Conservation (phyloP, 2,329 filamentous ascomycete species). For the Stagonosporopsis rhizophila region DNA sequence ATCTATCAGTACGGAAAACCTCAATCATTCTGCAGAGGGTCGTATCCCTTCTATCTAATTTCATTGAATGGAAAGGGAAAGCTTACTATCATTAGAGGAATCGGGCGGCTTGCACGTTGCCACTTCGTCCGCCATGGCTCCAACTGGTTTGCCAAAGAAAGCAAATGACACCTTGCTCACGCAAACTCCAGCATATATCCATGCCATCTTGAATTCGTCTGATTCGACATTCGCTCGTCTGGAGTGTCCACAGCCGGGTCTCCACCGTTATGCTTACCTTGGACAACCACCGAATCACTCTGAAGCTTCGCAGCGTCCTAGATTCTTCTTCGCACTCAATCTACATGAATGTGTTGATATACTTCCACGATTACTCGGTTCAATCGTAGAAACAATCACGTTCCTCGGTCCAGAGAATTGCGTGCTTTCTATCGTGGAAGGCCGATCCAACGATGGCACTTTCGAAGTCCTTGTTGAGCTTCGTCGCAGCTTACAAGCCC, state of each 20-base stretch:
- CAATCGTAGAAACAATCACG: slow-evolving; percentile 58
- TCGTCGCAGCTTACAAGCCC: slow-evolving; percentile 44
- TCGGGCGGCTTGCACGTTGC: not conserved
- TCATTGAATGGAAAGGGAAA: slow-evolving; percentile 2
- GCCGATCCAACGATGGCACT: slow-evolving; percentile 63
- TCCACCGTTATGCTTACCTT: slow-evolving; percentile 28
- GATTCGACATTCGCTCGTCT: slow-evolving; percentile 25
- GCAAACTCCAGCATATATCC: slow-evolving; percentile 23
- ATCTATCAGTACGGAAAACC: slow-evolving; percentile 7
- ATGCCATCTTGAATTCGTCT: slow-evolving; percentile 28
- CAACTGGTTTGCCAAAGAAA: slow-evolving; percentile 12
- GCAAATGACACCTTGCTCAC: slow-evolving; percentile 22
- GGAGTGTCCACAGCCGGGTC: slow-evolving; percentile 26
- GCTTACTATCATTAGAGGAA: slow-evolving; percentile 9
- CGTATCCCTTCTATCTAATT: slow-evolving; percentile 3
- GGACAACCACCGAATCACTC: slow-evolving; percentile 8
- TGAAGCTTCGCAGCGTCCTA: slow-evolving; percentile 17
- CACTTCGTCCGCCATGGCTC: slow-evolving; percentile 1
- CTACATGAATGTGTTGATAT: slow-evolving; percentile 55
- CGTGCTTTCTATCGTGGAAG: slow-evolving; percentile 63
- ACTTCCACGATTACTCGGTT: slow-evolving; percentile 61
- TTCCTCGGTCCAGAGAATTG: slow-evolving; percentile 61
- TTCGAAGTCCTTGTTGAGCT: slow-evolving; percentile 58
- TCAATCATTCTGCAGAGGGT: slow-evolving; percentile 4
- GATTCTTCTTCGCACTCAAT: slow-evolving; percentile 61